Conservation (phyloP, 2,329 filamentous ascomycete genomes). For the Clonostachys byssicola region DNA sequence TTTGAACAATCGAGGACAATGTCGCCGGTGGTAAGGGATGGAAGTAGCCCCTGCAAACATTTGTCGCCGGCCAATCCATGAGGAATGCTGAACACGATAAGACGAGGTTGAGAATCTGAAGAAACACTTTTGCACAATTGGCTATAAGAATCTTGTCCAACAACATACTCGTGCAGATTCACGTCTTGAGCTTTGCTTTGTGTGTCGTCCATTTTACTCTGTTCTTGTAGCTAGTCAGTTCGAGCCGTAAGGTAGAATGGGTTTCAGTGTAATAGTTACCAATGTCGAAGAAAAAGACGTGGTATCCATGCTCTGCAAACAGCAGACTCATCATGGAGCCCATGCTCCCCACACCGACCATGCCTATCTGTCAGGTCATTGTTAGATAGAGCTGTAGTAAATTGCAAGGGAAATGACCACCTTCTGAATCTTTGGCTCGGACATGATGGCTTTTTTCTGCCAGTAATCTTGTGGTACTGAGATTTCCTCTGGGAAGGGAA, state of each 20-base stretch:
- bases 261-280: background rate
- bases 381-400: no score
- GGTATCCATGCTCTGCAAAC: background rate
- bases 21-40: conserved; percentile 53
- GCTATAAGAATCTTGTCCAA: conserved; percentile 1
- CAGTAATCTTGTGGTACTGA: no score
- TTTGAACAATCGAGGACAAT: conserved; percentile 68
- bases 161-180: conserved; percentile 6
- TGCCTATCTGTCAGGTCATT: background rate
- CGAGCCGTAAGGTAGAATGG: background rate
- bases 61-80: conserved; percentile 7
- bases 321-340: background rate
- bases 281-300: background rate
- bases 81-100: conserved; percentile 7
- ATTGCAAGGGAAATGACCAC: no score
- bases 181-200: conserved; percentile 7
- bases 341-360: background rate
- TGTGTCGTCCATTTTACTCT: background rate
- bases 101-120: no score
- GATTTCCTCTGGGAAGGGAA: no score
- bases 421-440: no score
- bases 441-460: no score
- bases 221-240: background rate
- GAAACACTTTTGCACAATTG: no score
- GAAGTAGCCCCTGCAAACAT: conserved; percentile 13